Percentiles rank a stretch among this genome's conserved stretches.
phyloP scores from a whole-genome alignment of 176 grass and related monocot species.

The Calamus simplicifolius region DNA sequence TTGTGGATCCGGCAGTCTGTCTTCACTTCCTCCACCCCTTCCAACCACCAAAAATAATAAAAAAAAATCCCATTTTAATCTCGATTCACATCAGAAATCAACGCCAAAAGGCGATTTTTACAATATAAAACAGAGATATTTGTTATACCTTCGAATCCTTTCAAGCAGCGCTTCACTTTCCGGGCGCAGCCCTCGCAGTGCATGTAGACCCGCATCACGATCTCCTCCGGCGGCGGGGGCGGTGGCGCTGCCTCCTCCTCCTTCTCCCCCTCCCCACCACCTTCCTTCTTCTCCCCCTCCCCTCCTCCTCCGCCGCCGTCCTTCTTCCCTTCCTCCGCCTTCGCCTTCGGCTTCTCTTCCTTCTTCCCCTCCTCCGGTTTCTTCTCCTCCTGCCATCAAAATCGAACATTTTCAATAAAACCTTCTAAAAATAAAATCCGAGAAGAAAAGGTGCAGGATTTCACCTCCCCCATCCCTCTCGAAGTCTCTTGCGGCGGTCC shows the following conservation, averaged over 20 bases:
- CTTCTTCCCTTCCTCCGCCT: conserved; percentile 22
- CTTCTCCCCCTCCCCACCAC: conserved; percentile 14
- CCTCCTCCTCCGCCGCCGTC: conserved; percentile 27
- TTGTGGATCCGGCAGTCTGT: conserved; percentile 60
- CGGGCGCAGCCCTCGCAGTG: conserved; percentile 90
- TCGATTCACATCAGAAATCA: neutral
- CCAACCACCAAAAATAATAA: neutral
- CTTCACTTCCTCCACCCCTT: conserved; percentile 76
- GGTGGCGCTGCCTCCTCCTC: conserved; percentile 27
- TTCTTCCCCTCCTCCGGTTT: conserved; percentile 26
- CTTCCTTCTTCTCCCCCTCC: conserved; percentile 7
- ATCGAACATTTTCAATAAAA: neutral
- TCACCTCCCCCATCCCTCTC: conserved; percentile 60
- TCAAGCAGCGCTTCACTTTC: conserved; percentile 84
- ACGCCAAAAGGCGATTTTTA: neutral
- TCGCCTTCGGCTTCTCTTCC: conserved; percentile 27
- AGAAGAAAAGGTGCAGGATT: neutral
- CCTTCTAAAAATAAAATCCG: conserved; percentile 1
- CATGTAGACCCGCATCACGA: conserved; percentile 98
- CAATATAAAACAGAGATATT: neutral
- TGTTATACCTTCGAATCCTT: conserved; percentile 60
- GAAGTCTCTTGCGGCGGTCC: neutral
- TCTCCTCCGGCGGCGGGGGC: conserved; percentile 65
- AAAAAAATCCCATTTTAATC: neutral
- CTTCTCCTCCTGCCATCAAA: conserved; percentile 34